Percentiles rank a stretch among this genome's conserved stretches.
These are phyloP conservation scores for Dentipellis sp. DNA, from an alignment of 768 basidiomycete genomes.

Conservation along the genomic window DNA sequence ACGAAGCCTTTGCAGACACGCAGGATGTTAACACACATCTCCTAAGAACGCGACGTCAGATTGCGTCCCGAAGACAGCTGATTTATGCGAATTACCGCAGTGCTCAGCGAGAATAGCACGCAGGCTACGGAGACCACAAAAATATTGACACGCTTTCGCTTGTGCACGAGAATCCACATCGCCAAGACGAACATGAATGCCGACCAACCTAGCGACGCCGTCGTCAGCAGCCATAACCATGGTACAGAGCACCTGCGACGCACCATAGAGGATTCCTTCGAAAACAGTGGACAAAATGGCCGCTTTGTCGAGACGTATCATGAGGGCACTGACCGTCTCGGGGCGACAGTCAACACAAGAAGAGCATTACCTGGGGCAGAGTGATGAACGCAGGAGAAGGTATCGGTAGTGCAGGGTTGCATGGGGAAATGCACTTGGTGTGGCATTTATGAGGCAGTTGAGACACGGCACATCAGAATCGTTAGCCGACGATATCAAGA, in stretches of 20 bases:
- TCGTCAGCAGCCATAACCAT: not conserved
- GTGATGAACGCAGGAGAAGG: too few species aligned
- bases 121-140: not conserved
- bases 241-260: not conserved
- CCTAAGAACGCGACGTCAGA: not conserved
- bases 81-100: not conserved
- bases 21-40: not conserved
- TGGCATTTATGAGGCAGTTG: too few species aligned
- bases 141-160: constrained; percentile 6
- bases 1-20: not conserved
- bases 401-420: too few species aligned
- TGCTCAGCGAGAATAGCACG: not conserved
- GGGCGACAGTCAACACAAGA: not conserved
- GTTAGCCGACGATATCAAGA: too few species aligned
- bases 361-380: too few species aligned
- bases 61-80: not conserved
- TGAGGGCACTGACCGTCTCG: not conserved
- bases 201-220: constrained; percentile 11
- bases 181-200: constrained; percentile 18
- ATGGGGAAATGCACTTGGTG: too few species aligned
- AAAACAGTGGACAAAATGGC: not conserved
- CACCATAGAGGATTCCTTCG: not conserved
- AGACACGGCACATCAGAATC: too few species aligned
- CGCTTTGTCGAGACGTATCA: not conserved
- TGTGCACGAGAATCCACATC: constrained; percentile 16